A percentile compares a stretch with the other conserved stretches of the same genome.
Conservation (phyloP, 495 filamentous ascomycete genomes). For the Podospora bellae-mahoneyi region DNA sequence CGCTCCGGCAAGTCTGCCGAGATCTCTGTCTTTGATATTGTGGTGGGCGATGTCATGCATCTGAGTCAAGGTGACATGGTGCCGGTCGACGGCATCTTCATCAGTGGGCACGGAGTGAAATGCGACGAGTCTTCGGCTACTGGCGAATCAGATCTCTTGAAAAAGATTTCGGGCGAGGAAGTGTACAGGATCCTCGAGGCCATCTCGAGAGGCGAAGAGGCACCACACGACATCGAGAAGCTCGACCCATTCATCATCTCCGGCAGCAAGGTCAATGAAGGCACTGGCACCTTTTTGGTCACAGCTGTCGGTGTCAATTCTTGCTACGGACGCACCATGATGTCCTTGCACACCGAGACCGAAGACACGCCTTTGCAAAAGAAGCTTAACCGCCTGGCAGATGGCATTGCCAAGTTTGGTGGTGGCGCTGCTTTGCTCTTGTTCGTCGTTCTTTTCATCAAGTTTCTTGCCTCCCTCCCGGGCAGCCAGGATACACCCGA, state of each 20-base stretch:
- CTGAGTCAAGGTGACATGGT: constrained; percentile 70
- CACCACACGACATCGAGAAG: constrained; percentile 64
- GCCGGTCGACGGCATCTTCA: constrained; percentile 71
- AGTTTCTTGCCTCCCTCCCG: constrained; percentile 70
- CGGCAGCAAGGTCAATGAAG: constrained; percentile 87
- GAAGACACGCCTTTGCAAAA: constrained; percentile 90
- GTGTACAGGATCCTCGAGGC: constrained; percentile 74
- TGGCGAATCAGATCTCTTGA: constrained; percentile 77
- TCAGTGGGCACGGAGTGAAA: constrained; percentile 68
- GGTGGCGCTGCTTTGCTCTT: constrained; percentile 76
- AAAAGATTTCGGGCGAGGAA: constrained; percentile 68
- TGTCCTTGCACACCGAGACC: constrained; percentile 83
- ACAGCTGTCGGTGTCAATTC: constrained; percentile 85
- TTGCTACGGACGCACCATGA: constrained; percentile 86
- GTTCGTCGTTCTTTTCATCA: constrained; percentile 86
- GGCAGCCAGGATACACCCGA: constrained; percentile 51
- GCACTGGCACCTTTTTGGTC: constrained; percentile 80
- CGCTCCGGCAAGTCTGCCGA: constrained; percentile 71
- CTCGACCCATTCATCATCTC: constrained; percentile 94
- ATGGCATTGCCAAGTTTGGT: constrained; percentile 90
- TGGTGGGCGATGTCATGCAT: constrained; percentile 72
- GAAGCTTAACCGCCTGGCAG: constrained; percentile 83
- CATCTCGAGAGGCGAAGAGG: constrained; percentile 29
- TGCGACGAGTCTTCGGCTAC: constrained; percentile 83
- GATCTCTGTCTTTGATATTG: constrained; percentile 67